These are phyloP conservation scores for Daphne laureola DNA, from an alignment of 441 rosid species.

Conservation along the genomic window DNA sequence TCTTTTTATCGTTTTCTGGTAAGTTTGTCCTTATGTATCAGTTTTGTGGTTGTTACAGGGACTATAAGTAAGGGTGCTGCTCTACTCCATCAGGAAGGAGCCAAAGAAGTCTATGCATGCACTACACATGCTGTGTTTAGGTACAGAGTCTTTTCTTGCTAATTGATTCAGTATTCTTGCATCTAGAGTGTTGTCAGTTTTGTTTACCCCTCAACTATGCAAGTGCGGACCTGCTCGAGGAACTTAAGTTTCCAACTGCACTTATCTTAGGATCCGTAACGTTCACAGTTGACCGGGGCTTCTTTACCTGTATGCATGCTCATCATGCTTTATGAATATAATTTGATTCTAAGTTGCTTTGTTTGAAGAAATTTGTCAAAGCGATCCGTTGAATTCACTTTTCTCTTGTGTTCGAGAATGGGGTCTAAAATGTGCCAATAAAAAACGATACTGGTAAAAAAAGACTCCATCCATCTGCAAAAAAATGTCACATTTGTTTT, in stretches of 20 bases:
- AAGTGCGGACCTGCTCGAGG: too few relatives aligned
- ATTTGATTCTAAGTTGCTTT: too few relatives aligned
- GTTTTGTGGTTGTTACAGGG: conserved; percentile 31
- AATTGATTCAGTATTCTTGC: neutral
- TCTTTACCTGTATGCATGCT: neutral
- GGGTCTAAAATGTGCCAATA: too few relatives aligned
- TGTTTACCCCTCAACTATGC: neutral
- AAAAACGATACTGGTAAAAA: too few relatives aligned
- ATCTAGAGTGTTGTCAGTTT: conserved; percentile 2
- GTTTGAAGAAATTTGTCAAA: neutral
- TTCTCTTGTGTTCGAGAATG: neutral
- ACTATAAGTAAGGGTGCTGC: conserved; percentile 94
- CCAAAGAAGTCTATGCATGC: conserved; percentile 94
- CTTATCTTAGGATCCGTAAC: neutral
- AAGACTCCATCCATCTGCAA: too few relatives aligned
- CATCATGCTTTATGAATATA: too few relatives aligned
- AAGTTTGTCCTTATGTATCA: neutral
- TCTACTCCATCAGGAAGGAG: conserved; percentile 91
- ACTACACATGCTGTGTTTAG: conserved; percentile 95
- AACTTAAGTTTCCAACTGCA: neutral
- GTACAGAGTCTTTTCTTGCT: conserved; percentile 26
- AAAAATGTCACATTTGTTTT: too few relatives aligned
- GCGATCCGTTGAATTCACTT: neutral
- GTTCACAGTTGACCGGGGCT: neutral
- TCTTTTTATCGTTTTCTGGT: too few relatives aligned